A percentile compares a stretch with the other conserved stretches of the same genome.
phyloP scores from a whole-genome alignment of 768 basidiomycete species.

The Hericium coralloides region DNA sequence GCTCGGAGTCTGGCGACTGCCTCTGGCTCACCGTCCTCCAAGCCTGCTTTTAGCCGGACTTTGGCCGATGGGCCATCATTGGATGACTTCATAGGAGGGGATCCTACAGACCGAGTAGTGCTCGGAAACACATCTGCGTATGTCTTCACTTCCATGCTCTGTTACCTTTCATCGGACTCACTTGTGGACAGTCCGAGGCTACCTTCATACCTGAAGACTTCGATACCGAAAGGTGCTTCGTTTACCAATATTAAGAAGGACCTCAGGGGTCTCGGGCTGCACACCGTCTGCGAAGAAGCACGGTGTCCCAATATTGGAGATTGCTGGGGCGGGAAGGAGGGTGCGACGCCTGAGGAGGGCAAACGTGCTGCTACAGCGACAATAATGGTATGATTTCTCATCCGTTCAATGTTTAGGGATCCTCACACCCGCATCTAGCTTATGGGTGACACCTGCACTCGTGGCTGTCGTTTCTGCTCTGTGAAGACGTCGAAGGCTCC shows the following conservation, averaged over 20 bases:
- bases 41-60: slow-evolving; percentile 38
- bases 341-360: slow-evolving; percentile 56
- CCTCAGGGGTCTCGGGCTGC: slow-evolving; percentile 80
- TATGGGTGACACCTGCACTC: slow-evolving; percentile 98
- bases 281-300: slow-evolving; percentile 98
- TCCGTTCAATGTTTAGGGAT: not conserved
- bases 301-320: slow-evolving; percentile 99
- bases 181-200: slow-evolving; percentile 59
- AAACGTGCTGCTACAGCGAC: slow-evolving; percentile 90
- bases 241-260: slow-evolving; percentile 94
- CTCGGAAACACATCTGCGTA: slow-evolving; percentile 67
- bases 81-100: slow-evolving; percentile 73
- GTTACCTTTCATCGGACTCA: not conserved
- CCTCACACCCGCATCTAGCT: slow-evolving; percentile 39
- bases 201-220: slow-evolving; percentile 82
- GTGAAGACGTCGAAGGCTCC: slow-evolving; percentile 90
- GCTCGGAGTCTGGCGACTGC: slow-evolving; percentile 17
- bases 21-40: slow-evolving; percentile 37
- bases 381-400: slow-evolving; percentile 71
- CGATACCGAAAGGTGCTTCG: slow-evolving; percentile 81
- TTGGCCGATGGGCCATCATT: slow-evolving; percentile 64
- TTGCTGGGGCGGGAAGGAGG: slow-evolving; percentile 89
- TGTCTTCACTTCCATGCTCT: slow-evolving; percentile 15
- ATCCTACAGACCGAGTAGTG: slow-evolving; percentile 48
- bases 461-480: slow-evolving; percentile 95